Base-by-base conservation (phyloP, 2,329 filamentous ascomycete species). In the Fonsecaea pugnacius region DNA sequence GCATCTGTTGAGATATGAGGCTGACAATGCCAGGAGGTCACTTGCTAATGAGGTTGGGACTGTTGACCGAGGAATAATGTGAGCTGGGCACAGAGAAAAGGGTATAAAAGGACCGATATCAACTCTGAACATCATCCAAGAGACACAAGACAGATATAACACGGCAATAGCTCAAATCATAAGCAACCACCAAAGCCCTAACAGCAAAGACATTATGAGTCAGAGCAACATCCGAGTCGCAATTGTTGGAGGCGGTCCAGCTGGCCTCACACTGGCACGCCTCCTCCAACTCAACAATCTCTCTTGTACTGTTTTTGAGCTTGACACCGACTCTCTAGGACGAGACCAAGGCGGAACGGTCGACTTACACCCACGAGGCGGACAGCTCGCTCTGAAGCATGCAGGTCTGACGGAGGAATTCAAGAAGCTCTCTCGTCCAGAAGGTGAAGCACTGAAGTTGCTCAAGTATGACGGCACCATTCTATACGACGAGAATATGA, bases 321-420 rank as follows among this genome's bases (percentile, higher is more conserved):
- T 77, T 52, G 70, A 73, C 27, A 67, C 61, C 21, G 76, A 77
- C 3, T 76, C 78, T n/a, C 69, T 80, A 64, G 79, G 78, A 60
- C 77, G 81, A 48, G 5, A 62, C 32, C 81, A 85, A 70, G 84
- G 84, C 35, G 84, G 84, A 8, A 82, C 76, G 3, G 78, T 87
- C 2, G 84, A 87, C 69, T 73, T 87, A 8, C 84, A 87, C 67
- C 79, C 78, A 0, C 67, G 75, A 2, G 81, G 80, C 1, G 84
- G 85, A 0, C 79, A 86, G 35, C 74, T 76, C 3, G 84, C 84
- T 0, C 71, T 87, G 54, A 79, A 78, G 58, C 79, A 82, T 62
- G 82, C 83, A 3, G 79, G 78, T 0, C 73, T 87, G 5, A 83
- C 77, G 72, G 78, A 82, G 0, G 75, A 80, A 35, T 87, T 86